phyloP scores from a whole-genome alignment of 495 filamentous ascomycete species.

The Xylaria venustula region DNA sequence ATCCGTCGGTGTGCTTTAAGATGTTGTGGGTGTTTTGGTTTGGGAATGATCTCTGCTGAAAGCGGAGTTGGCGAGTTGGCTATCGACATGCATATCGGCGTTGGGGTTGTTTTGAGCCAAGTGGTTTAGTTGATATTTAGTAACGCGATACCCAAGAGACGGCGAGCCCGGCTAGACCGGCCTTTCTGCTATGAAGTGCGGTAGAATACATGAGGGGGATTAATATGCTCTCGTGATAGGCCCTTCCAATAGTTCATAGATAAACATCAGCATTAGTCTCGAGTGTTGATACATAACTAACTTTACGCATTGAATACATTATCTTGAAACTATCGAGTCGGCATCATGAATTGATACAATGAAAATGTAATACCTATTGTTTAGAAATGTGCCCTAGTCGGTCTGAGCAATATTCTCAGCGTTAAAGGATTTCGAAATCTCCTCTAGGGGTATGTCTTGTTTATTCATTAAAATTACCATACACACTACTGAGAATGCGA shows the following conservation, averaged over 20 bases:
- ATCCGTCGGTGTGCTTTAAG: slow-evolving; percentile 6
- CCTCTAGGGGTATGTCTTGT: too few relatives aligned
- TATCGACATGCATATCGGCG: slow-evolving; percentile 16
- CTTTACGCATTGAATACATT: background rate
- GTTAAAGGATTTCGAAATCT: too few relatives aligned
- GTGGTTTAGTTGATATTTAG: slow-evolving; percentile 21
- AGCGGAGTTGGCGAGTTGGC: background rate
- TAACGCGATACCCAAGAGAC: slow-evolving; percentile 30
- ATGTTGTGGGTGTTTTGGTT: slow-evolving; percentile 15
- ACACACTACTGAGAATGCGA: too few relatives aligned
- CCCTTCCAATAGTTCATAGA: background rate
- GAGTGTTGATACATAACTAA: background rate
- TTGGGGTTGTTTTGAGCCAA: slow-evolving; percentile 27
- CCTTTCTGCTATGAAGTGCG: too few relatives aligned
- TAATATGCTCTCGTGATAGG: background rate
- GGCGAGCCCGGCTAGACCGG: too few relatives aligned
- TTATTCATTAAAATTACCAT: too few relatives aligned
- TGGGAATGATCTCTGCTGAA: slow-evolving; percentile 5
- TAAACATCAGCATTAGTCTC: background rate
- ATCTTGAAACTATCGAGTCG: background rate
- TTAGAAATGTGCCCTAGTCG: too few relatives aligned
- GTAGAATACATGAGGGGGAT: too few relatives aligned
- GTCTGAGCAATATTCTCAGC: too few relatives aligned
- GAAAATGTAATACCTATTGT: too few relatives aligned
- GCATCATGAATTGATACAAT: too few relatives aligned